A percentile compares a stretch with the other conserved stretches of the same genome.
Conservation (phyloP, 495 filamentous ascomycete genomes). For the Chaetomium tenue region DNA sequence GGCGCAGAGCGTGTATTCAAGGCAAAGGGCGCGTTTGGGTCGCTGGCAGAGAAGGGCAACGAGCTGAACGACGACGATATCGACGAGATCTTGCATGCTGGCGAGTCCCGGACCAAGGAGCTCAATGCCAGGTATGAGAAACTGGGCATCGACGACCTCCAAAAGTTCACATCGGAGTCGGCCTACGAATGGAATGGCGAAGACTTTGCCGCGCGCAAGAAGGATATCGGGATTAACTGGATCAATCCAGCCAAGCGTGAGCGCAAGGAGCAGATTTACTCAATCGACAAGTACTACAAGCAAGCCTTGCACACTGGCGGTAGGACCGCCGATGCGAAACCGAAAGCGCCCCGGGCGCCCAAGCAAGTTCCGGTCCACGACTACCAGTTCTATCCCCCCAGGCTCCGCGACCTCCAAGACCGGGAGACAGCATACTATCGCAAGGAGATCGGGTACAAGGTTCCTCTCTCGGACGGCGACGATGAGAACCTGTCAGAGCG, state of each 20-base stretch:
- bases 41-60: conserved; percentile 54
- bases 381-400: conserved; percentile 91
- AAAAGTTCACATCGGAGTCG: conserved; percentile 96
- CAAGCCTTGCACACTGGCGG: conserved; percentile 83
- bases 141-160: conserved; percentile 95
- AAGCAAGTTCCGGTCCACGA: conserved; percentile 92
- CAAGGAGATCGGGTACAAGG: conserved; percentile 93
- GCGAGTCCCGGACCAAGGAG: conserved; percentile 83
- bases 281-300: conserved; percentile 98
- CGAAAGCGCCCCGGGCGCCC: conserved; percentile 91
- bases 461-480: conserved; percentile 75
- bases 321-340: conserved; percentile 82
- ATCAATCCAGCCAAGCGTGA: conserved; percentile 99
- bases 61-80: conserved; percentile 84
- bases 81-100: conserved; percentile 78
- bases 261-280: conserved; percentile 96
- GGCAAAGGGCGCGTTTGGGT: conserved; percentile 58
- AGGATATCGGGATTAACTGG: conserved; percentile 93
- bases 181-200: conserved; percentile 99
- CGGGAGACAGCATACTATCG: conserved; percentile 94
- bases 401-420: conserved; percentile 85
- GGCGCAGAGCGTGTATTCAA: conserved; percentile 93
- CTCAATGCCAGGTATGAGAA: conserved; percentile 94
- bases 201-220: conserved; percentile 87
- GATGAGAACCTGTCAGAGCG: conserved; percentile 81